Evolutionary conservation across 1,284 basidiomycete genomes (phyloP), one percentile per base, ranked within the genome.

Genomic region (Malassezia psittaci): DNA sequence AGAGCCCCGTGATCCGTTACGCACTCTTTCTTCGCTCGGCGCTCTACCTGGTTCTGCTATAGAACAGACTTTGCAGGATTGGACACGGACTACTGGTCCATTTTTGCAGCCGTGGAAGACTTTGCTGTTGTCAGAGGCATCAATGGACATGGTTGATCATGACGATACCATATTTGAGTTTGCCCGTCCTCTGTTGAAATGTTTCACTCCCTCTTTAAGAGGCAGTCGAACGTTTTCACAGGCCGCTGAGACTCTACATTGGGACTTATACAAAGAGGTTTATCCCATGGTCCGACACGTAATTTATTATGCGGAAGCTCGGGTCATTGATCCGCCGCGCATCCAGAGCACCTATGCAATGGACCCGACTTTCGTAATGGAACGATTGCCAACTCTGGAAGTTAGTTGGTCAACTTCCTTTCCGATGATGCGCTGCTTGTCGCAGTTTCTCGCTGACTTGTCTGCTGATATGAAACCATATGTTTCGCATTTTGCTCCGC

Each of bases 101-200:
- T 77, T 81, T 10, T 78, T 96, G 10, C 80, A 83, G n/a, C 90
- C 91, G 3, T 96, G 91, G 91, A 90, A 93, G 74, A 87, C 88
- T 32, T 75, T 96, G 16, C 77, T 96, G 5, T 79, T 90, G 19
- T 75, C 94, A 32, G 66, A 77, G 32, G 73, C 72, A 33, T 60
- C 59, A 5, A 38, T 48, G 5, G 60, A 64, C 36, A 3, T 13
- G 3, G 9, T 15, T 16, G 35, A 21, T 16, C 37, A 19, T 3
- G 15, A 18, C 10, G 32, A 34, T 32, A 35, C 35, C 13, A 41
- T 49, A 13, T 34, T 35, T 19, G 46, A 21, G 24, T 35, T 44
- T 32, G 42, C 41, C 7, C 40, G 36, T 3, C 18, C 40, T 13
- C 38, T 59, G 8, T n/a, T 48, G 12, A 29, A 44, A n/a, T 40